Evolutionary conservation across 331 rosid genomes (phyloP).

Genomic region (Malus hybrid): DNA sequence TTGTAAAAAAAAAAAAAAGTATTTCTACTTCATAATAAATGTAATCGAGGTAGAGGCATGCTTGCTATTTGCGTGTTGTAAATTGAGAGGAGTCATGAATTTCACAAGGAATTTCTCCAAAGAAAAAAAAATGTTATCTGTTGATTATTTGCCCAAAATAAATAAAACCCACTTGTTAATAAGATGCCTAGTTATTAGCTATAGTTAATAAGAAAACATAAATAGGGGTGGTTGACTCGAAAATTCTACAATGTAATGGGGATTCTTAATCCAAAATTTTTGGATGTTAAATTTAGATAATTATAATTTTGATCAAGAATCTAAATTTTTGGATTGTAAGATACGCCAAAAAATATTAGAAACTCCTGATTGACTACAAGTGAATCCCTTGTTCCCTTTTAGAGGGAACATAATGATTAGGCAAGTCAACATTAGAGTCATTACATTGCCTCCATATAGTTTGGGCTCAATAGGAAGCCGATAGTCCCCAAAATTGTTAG

Average conservation of each 20-base stretch:
- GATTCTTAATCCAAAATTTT: no score
- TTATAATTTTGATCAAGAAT: no score
- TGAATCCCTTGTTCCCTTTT: neutral
- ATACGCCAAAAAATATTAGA: neutral
- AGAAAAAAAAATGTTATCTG: neutral
- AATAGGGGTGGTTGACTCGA: no score
- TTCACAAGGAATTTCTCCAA: neutral
- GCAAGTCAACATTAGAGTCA: neutral
- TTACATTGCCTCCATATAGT: conserved; percentile 5
- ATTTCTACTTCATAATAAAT: no score
- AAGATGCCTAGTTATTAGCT: neutral
- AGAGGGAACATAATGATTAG: neutral
- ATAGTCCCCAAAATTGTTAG: neutral
- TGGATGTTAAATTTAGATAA: no score
- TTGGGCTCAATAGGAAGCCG: conserved; percentile 23
- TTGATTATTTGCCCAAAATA: neutral
- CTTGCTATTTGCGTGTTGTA: neutral
- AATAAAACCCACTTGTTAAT: neutral
- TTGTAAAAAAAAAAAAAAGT: no score
- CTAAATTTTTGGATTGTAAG: neutral
- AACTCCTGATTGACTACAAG: neutral
- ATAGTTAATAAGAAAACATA: neutral
- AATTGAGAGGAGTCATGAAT: neutral
- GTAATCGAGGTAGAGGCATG: neutral
- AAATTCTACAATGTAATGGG: no score